Evolutionary conservation across 805 yeast species (phyloP).

Genomic region (Kluyveromyces starmeri): DNA sequence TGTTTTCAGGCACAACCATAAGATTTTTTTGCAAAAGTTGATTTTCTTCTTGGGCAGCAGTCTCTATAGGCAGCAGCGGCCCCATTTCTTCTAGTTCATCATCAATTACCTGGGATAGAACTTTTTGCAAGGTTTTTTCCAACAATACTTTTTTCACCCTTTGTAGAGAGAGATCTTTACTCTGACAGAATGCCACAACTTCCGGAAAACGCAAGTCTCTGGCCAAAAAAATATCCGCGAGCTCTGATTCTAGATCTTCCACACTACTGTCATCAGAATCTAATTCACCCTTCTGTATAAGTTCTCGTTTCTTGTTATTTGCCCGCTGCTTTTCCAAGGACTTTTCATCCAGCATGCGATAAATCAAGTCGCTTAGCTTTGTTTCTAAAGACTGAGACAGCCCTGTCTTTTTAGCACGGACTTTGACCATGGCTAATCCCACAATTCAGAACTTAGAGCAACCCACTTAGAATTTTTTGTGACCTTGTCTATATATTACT

Average conservation of each 20-base stretch:
- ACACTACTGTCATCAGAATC: constrained; percentile 5
- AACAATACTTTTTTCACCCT: constrained; percentile 60
- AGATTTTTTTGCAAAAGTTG: constrained; percentile 30
- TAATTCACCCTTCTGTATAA: constrained; percentile 9
- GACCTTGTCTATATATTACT: too few species aligned
- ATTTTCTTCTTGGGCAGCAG: constrained; percentile 16
- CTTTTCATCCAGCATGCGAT: constrained; percentile 50
- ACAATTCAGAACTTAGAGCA: too few species aligned
- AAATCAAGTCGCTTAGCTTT: constrained; percentile 47
- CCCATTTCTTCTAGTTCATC: constrained; percentile 54
- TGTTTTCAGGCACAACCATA: constrained; percentile 58
- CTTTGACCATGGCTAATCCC: constrained; percentile 35
- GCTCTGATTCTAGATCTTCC: constrained; percentile 18
- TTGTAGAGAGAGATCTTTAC: constrained; percentile 55
- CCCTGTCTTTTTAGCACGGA: constrained; percentile 20
- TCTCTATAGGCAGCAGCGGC: constrained; percentile 7
- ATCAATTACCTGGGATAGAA: constrained; percentile 43
- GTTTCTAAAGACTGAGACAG: constrained; percentile 38
- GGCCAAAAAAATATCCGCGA: constrained; percentile 38
- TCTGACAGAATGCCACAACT: constrained; percentile 49
- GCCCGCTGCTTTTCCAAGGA: constrained; percentile 35
- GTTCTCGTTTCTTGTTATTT: constrained; percentile 18
- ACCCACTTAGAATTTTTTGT: too few species aligned
- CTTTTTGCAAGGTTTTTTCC: constrained; percentile 55
- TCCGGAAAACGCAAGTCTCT: constrained; percentile 45